A percentile compares a stretch with the other conserved stretches of the same genome.
Conservation (phyloP, 441 rosid genomes). For the Eruca vesicaria region DNA sequence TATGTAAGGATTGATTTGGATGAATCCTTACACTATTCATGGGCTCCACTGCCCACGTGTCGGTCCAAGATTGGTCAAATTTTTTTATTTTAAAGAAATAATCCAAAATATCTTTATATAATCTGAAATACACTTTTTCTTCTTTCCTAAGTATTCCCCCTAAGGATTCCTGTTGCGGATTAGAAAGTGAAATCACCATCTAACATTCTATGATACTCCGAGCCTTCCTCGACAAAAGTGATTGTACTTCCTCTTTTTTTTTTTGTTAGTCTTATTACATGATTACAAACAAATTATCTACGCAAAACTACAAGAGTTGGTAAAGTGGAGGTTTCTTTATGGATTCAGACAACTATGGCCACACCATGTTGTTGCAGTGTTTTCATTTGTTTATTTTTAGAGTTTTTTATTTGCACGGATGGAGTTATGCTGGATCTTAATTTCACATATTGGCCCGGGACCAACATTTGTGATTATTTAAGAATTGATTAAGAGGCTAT, state of each 20-base stretch:
- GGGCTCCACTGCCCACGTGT: too few relatives aligned
- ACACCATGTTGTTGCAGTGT: not conserved
- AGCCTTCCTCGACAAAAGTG: slow-evolving; percentile 8
- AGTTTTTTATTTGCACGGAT: not conserved
- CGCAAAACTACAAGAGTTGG: not conserved
- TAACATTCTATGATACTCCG: slow-evolving; percentile 2
- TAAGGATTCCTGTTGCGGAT: too few relatives aligned
- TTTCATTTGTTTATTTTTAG: not conserved
- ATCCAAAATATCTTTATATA: too few relatives aligned
- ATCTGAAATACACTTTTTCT: too few relatives aligned
- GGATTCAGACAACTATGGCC: not conserved
- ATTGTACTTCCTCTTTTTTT: not conserved
- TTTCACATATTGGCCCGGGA: not conserved
- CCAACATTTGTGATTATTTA: not conserved
- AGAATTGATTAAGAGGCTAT: not conserved
- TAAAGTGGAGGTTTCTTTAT: slow-evolving; percentile 5
- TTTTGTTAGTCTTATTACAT: not conserved
- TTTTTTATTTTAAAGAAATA: too few relatives aligned
- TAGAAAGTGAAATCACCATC: slow-evolving; percentile 9
- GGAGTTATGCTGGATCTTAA: not conserved
- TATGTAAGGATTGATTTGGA: too few relatives aligned
- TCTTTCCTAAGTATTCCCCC: too few relatives aligned
- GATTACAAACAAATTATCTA: not conserved
- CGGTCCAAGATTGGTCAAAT: too few relatives aligned
- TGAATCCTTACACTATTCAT: too few relatives aligned